A percentile compares a stretch with the other conserved stretches of the same genome.
phyloP scores from a whole-genome alignment of 2,329 filamentous ascomycete species.

The Fusarium algeriense region DNA sequence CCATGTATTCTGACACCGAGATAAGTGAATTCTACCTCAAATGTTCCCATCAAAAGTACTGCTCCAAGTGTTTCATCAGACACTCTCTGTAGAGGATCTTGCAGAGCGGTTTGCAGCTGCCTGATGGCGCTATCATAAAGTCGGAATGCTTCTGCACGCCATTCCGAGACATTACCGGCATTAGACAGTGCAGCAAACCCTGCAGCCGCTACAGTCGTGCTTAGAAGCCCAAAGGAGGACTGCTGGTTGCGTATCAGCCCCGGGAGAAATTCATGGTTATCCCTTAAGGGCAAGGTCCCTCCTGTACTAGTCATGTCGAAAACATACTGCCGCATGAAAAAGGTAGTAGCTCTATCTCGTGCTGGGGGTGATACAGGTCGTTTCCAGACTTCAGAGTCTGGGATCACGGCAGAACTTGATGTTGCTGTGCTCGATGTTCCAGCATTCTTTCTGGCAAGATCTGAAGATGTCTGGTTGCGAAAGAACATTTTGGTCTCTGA shows the following conservation, averaged over 20 bases:
- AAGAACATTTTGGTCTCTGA: conserved; percentile 20
- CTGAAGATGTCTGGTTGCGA: conserved; percentile 19
- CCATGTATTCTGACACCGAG: rapidly evolving
- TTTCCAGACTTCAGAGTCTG: neutral
- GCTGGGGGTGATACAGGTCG: conserved; percentile 21
- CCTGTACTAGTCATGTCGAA: neutral
- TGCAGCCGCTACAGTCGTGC: conserved; percentile 27
- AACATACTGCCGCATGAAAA: conserved; percentile 41
- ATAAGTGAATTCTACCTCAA: conserved; percentile 18
- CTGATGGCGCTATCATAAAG: conserved; percentile 34
- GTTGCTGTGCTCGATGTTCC: rapidly evolving
- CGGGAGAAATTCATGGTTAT: conserved; percentile 38
- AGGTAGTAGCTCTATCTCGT: conserved; percentile 28
- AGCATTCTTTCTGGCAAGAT: neutral
- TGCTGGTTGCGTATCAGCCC: conserved; percentile 15
- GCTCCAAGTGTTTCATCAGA: conserved; percentile 39
- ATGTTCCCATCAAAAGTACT: conserved; percentile 40
- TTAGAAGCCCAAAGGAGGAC: conserved; percentile 30
- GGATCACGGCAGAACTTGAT: neutral
- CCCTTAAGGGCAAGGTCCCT: neutral
- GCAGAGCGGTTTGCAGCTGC: conserved; percentile 18
- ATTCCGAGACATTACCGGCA: conserved; percentile 20
- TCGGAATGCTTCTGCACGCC: conserved; percentile 33
- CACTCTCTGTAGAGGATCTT: conserved; percentile 18
- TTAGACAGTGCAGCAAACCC: conserved; percentile 42